A percentile compares a stretch with the other conserved stretches of the same genome.
These are phyloP conservation scores for Trichoderma orchidacearum DNA, from an alignment of 495 filamentous ascomycete species.

Conservation along the genomic window DNA sequence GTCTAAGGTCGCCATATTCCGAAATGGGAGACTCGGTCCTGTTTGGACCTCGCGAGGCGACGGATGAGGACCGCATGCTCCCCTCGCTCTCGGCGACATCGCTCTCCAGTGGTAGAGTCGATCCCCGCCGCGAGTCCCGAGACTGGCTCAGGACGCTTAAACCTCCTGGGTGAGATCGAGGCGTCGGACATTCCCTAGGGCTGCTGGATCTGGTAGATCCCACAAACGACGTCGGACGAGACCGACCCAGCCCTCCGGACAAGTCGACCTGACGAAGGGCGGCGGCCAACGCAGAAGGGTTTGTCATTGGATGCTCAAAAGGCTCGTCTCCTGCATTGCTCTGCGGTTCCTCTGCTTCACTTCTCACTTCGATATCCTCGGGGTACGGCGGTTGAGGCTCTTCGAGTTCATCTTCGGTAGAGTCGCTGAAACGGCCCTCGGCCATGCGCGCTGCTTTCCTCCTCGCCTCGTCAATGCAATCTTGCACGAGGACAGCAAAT, in stretches of 20 bases:
- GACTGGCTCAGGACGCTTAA: constrained; percentile 48
- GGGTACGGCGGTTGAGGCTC: constrained; percentile 6
- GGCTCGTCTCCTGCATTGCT: constrained; percentile 10
- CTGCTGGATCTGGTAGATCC: constrained; percentile 68
- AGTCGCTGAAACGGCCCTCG: constrained; percentile 72
- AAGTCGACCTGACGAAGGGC: constrained; percentile 37
- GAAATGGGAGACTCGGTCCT: constrained; percentile 86
- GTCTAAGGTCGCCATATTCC: constrained; percentile 56
- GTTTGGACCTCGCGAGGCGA: constrained; percentile 45
- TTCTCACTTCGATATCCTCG: neutral
- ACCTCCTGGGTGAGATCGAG: constrained; percentile 67
- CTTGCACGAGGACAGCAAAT: constrained; percentile 78
- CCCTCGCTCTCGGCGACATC: constrained; percentile 74
- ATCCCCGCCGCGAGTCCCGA: constrained; percentile 51
- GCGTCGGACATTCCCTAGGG: constrained; percentile 82
- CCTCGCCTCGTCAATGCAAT: constrained; percentile 87
- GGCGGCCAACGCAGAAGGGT: constrained; percentile 40
- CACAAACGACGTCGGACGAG: constrained; percentile 26
- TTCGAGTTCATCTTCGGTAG: constrained; percentile 40
- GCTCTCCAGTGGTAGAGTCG: constrained; percentile 56
- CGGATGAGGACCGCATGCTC: constrained; percentile 70
- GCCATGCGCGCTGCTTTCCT: constrained; percentile 81
- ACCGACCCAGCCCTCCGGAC: constrained; percentile 21
- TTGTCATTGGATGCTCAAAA: constrained; percentile 35
- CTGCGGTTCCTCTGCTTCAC: constrained; percentile 11